Evolutionary conservation across 768 basidiomycete genomes (phyloP), one percentile per base, ranked within the genome.

Genomic region (Pisolithus sp.): DNA sequence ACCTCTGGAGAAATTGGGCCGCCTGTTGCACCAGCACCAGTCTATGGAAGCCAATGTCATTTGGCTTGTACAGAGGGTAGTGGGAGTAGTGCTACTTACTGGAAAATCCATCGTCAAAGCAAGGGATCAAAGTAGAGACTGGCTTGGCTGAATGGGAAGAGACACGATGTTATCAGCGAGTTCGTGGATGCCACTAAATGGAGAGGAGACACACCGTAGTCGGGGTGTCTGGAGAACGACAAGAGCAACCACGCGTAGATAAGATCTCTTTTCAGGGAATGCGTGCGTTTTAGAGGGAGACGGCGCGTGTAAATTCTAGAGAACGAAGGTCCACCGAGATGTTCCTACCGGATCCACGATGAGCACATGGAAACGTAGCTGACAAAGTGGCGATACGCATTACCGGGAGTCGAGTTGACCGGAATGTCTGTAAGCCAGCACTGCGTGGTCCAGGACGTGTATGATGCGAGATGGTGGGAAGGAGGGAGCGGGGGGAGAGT

Each of bases 1-100:
- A 70, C 67, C 0, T 70, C 67, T 41, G 63, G 51, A 37, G 54
- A 21, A 43, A 58, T 43, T 0, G 62, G 63, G 0, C 51, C 57
- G 1, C 49, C 50, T 7, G 49, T 23, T 5, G 30, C 20, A 23
- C 52, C 57, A 21, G 50, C 50, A 37, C 24, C 40, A 6, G 24
- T 17, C 68, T 69, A 45, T 18, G 45, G 31, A 37, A 39, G 39
- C 53, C 41, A 31, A 21, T 26, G 36, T 37, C 20, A 47, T 4
- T 31, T 7, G 6, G 31, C 9, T 7, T 5, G 21, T 15, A 41
- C 21, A 42, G 2, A 36, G 28, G 20, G 17, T 42, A 30, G 4
- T 10, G 7, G 20, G 40, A 28, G 28, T 13, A 39, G 41, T 3
- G 7, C 26, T 8, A 57, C 66, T 5, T 50, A 67, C 65, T 0